Base-by-base conservation (phyloP, 257 asterid species). In the Forsythia viridissima region DNA sequence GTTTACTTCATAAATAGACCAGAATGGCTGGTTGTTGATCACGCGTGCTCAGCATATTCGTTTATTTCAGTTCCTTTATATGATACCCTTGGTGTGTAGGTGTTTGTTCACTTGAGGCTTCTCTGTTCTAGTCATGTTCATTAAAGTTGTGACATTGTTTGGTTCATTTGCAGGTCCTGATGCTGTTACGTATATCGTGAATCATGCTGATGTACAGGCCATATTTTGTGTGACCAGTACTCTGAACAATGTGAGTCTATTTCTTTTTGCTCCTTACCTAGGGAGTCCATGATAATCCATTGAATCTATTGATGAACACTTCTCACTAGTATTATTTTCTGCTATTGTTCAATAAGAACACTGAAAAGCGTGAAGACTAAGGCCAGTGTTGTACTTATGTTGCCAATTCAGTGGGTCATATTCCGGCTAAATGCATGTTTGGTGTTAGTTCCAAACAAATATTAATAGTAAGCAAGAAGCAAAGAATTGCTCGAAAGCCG, bases 31-130 rank as follows among this genome's bases (percentile, higher is more conserved):
- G 80, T 95, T 70, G 93, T 91, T 80, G 99, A 95, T 82, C 97
- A 95, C 84, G 97, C 97, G 75, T 95, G 99, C 85, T 80, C 99
- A 15, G 97, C 98, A 79, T 95, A 86, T 90, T 92, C 99, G 11
- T 93, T 83, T 84, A 84, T 86, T 70, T 95, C 98, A 61, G 98
- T 95, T 74, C 99, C 99, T 72, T 89, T 95, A 87, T 95, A 95
- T 73, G 99, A 95, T 85, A 95, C 99, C 78, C 97, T 95, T 75
- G 98, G 99, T 94, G 73, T 75, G 98, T 90, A 80, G 74, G 81
- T 81, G 80, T 82, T 71, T 72, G 81, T 80, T 78, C 39, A 71
- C 44, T 73, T 77, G 72, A 67, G 51, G 67, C 78, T 84, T 85
- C 73, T 71, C 52, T 70, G 41, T 77, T 84, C 74, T 75, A 61